Evolutionary conservation across 192 early-diverging fungal species (phyloP), one percentile per base, ranked within the genome.

Genomic region (Coemansia furcata): DNA sequence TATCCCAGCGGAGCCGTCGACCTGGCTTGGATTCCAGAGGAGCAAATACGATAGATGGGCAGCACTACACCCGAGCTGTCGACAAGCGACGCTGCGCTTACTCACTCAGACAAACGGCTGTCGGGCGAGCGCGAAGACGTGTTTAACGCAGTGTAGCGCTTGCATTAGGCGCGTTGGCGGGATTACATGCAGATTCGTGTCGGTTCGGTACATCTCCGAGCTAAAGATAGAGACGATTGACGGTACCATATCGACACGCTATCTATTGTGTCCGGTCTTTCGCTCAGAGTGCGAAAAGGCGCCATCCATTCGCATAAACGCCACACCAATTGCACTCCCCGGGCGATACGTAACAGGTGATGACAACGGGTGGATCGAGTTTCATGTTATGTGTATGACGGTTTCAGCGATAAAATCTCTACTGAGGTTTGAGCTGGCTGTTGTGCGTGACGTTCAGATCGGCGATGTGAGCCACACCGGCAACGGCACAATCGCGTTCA

Each of bases 361-460:
- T 59, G 70, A 72, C 43, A 59, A 65, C 42, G 62, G 49, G 15
- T 78, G 76, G 76, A 30, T 66, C 40, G 76, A 72, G 60, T 72
- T 72, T 59, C 70, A 78, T 35, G 44, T 72, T 9, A 59, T 77
- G 36, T 77, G 75, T 40, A 62, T 65, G 66, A 77, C 75, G 3
- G 69, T 62, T 12, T 64, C 69, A 9, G 44, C 75, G 23, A 77
- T 65, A 49, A 77, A 77, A 42, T 68, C 75, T 30, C 65, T 77
- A 33, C 49, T 77, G 17, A 62, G 75, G 37, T 62, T 40, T 8
- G 75, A 77, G 70, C 65, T 77, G 44, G 66, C 75, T 14, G 57
- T 77, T 63, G 75, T 77, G 52, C 70, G 75, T 12, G 75, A 77
- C 32, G 59, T 66, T 26, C 42, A 40, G 32, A 37, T 64, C 15